Evolutionary conservation across 2,329 filamentous ascomycete species (phyloP), one percentile per base, ranked within the genome.

Genomic region (Colletotrichum godetiae): DNA sequence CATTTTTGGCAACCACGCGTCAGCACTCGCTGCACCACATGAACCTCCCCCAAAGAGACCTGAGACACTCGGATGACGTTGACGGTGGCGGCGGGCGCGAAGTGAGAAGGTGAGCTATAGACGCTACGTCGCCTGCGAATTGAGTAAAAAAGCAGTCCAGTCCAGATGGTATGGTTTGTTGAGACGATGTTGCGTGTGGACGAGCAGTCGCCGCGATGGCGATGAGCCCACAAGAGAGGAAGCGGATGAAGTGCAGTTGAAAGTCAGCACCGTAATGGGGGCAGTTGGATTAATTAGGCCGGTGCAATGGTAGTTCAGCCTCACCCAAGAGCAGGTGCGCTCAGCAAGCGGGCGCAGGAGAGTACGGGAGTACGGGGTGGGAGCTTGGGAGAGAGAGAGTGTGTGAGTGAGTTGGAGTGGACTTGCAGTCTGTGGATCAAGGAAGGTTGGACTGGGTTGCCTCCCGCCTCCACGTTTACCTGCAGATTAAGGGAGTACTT

Each of bases 1-100:
- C 74, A 76, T 73, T 66, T 56, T 76, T 27, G 74, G 74, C 73
- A 68, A 68, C 62, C 69, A 58, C 73, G 62, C 62, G 73, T 76
- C 68, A 76, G 68, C 69, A 74, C 68, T 74, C 62, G 68, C 71
- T 73, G 68, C 62, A 67, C 56, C 68, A 67, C 72, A 74, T 72
- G 72, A 74, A 72, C 52, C 57, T 24, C 67, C 57, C 60, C 29
- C 33, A 19, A 64, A 66, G 31, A 35, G 13, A 61, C 61, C 73
- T 56, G 64, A 68, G 59, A 76, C 73, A 75, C 70, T 66, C 59
- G 57, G 57, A 66, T 70, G 58, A 67, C 19, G 66, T 55, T 49
- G 58, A 37, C 55, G 66, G 4, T 29, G 59, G 53, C n/a, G 56
- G 29, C n/a, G 56, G 29, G 35, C 56, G 27, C 52, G 37, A 62